phyloP scores from a whole-genome alignment of 2,329 filamentous ascomycete genomes.

The Xylaria multiplex region DNA sequence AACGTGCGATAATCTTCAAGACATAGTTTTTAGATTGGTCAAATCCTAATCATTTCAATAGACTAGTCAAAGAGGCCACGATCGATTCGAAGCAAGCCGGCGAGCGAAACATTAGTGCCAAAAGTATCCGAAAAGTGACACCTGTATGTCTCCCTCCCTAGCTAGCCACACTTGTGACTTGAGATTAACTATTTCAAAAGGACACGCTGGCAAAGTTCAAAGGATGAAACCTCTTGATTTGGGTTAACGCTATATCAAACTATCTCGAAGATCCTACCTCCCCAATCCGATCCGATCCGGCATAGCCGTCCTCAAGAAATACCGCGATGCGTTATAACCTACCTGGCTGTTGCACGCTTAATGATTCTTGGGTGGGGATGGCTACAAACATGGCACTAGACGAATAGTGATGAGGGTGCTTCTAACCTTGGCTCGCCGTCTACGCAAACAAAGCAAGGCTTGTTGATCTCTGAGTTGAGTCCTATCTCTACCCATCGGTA shows the following conservation, averaged over 20 bases:
- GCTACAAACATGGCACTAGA: neutral
- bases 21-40: too few species aligned
- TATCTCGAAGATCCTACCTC: neutral
- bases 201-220: slow-evolving; percentile 75
- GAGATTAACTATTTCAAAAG: slow-evolving; percentile 51
- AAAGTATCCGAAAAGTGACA: slow-evolving; percentile 80
- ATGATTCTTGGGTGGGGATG: neutral
- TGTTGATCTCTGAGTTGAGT: neutral
- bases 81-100: slow-evolving; percentile 80
- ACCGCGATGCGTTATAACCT: neutral
- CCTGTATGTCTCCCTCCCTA: slow-evolving; percentile 62
- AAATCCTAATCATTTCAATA: slow-evolving; percentile 49
- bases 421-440: neutral
- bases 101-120: slow-evolving; percentile 77
- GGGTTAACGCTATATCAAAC: neutral
- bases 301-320: neutral
- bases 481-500: neutral
- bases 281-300: neutral
- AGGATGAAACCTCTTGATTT: slow-evolving; percentile 57
- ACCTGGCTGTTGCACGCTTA: neutral
- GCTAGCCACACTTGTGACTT: neutral
- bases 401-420: neutral
- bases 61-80: slow-evolving; percentile 80
- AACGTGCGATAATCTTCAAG: slow-evolving; percentile 54
- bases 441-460: neutral